Base-by-base conservation (phyloP, 176 grass and related monocot species). In the Alloteropsis semialata region DNA sequence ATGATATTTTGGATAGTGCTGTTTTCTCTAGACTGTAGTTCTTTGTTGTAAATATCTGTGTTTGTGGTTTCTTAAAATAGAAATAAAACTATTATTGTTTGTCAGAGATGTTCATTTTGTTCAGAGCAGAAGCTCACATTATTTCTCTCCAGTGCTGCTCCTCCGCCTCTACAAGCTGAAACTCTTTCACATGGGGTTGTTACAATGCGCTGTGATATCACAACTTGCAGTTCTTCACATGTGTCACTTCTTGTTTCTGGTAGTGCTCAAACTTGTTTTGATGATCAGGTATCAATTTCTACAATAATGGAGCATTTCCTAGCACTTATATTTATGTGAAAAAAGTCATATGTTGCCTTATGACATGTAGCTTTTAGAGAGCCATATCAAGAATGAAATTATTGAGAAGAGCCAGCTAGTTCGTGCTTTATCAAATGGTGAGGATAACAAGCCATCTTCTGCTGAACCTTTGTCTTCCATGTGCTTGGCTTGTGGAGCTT, bases 171-270 rank as follows among this genome's bases (percentile, higher is more conserved):
- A 80, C 82, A 88, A 88, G 85, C 70, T 80, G 87, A 83, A 41
- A 69, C 82, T 59, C 70, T 92, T 41, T 53, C 82, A 46, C 82
- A 74, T 64, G 87, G 87, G 22, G 80, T 92, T 78, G 87, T 92
- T 81, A 92, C 87, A 60, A 95, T 95, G 90, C 81, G 87, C 71
- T 95, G 93, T 59, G 85, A 90, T 88, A 72, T 95, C 43, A 69
- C 69, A 88, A 95, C 93, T 42, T 86, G 78, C 76, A 92, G 90
- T 86, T 88, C 79, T 15, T 80, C 93, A 28, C 79, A 90, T 10
- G 65, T 92, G 60, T 92, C 92, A 55, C 82, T 94, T 58, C 57
- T 95, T 60, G 81, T 92, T 41, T 92, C 90, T 67, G 90, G 84
- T 75, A 87, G 87, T 10, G 78, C 82, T 3, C 87, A 90, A 56